Evolutionary conservation across 768 basidiomycete species (phyloP), one percentile per base, ranked within the genome.

Genomic region (Lactifluus piperatus): DNA sequence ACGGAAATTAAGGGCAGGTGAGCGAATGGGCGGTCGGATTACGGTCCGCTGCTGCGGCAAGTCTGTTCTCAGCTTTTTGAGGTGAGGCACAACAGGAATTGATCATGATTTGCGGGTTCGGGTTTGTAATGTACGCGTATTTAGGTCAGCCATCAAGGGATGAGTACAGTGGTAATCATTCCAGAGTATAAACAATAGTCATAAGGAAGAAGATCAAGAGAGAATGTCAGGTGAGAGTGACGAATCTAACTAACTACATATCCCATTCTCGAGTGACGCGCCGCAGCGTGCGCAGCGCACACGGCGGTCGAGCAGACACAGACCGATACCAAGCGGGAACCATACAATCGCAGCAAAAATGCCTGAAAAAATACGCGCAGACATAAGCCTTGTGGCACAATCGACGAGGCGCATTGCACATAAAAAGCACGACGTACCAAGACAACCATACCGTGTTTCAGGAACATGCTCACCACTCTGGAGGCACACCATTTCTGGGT

Each of bases 401-500:
- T 49, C 1, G 24, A 22, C n/a, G n/a, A 16, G 22, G 6, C 16
- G 20, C 13, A 10, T n/a, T 4, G n/a, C 34, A n/a, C n/a, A 36
- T 13, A 49, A 52, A 36, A 36, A 22, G 14, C 16, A 10, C 29
- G 55, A 70, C 82, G 65, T 68, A 83, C 88, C 90, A 8, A 91
- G 76, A 4, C 90, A 57, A 3, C 91, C 88, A 66, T 77, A 93
- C 47, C 76, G 81, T 22, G 84, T 81, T 36, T 82, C 72, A 4
- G 77, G 73, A 13, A 83, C 67, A 68, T 93, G 91, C n/a, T 71
- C 72, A 11, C 90, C 90, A 7, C 79, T 69, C 68, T 91, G 91
- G n/a, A 92, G 71, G 66, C 91, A 93, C 29, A 87, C 65, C 90
- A 91, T 92, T 71, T 89, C 82, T 0, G 89, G 91, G 67, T 92